Percentiles rank a stretch among this genome's conserved stretches.
Conservation (phyloP, 768 basidiomycete species). For the Tulasnella sp. region DNA sequence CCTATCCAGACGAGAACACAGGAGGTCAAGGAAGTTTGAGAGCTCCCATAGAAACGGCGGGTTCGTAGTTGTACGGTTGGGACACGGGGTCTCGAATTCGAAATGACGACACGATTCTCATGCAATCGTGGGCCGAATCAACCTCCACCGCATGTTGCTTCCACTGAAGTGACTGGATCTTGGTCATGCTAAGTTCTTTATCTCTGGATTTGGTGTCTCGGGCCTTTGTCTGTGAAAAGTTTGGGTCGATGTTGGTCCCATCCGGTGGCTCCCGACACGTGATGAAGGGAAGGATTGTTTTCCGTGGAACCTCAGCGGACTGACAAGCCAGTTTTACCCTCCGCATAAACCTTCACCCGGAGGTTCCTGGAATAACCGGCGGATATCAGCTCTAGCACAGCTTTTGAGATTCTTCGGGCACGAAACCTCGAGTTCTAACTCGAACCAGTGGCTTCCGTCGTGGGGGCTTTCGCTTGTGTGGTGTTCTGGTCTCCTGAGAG, state of each 20-base stretch:
- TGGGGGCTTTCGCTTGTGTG: no score
- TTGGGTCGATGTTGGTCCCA: no score
- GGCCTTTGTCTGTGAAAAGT: no score
- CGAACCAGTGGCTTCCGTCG: no score
- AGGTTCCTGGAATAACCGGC: background rate
- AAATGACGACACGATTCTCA: slow-evolving; percentile 13
- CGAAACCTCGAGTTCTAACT: no score
- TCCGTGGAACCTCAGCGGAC: background rate
- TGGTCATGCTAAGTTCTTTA: background rate
- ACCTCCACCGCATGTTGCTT: background rate
- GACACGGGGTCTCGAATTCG: background rate
- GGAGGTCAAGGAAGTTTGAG: background rate
- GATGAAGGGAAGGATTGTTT: background rate
- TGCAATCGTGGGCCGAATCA: background rate
- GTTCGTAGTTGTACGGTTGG: background rate
- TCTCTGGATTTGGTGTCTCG: no score
- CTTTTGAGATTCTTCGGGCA: no score
- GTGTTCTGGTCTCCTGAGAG: no score
- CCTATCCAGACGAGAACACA: background rate
- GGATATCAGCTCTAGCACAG: no score
- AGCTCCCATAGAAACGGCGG: background rate
- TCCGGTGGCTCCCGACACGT: background rate
- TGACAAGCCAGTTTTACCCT: background rate
- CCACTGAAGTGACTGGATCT: background rate
- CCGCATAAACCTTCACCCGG: background rate